Evolutionary conservation across 805 yeast genomes (phyloP).

Genomic region (Isabelozyma heimii): DNA sequence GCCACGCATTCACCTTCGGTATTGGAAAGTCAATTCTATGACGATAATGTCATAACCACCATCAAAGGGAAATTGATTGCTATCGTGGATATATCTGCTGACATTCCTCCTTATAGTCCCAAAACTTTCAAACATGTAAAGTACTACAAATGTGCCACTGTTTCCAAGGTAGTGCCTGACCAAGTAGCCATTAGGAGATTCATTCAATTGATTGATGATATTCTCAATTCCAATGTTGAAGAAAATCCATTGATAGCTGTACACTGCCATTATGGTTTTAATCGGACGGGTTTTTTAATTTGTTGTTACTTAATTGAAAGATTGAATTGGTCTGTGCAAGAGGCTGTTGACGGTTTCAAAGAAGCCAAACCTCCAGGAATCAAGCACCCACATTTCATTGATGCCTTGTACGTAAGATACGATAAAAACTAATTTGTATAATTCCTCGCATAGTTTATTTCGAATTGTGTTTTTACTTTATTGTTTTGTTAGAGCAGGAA

Average conservation of each 20-base stretch:
- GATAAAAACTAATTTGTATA: constrained; percentile 20
- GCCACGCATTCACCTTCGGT: constrained; percentile 53
- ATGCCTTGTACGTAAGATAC: constrained; percentile 67
- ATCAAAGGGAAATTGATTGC: constrained; percentile 46
- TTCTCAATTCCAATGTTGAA: constrained; percentile 23
- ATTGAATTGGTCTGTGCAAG: constrained; percentile 56
- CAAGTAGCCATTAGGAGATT: constrained; percentile 55
- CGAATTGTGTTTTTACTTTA: not conserved
- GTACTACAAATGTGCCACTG: constrained; percentile 74
- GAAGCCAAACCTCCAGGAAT: constrained; percentile 67
- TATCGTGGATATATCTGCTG: constrained; percentile 67
- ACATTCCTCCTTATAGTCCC: constrained; percentile 71
- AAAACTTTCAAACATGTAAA: constrained; percentile 47
- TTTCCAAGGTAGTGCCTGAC: constrained; percentile 74
- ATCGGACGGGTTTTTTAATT: constrained; percentile 72
- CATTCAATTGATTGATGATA: constrained; percentile 49
- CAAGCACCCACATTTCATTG: constrained; percentile 73
- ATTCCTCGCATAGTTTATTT: not conserved
- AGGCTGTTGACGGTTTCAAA: constrained; percentile 60
- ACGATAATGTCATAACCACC: constrained; percentile 2
- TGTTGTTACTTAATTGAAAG: constrained; percentile 66
- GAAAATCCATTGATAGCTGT: constrained; percentile 50
- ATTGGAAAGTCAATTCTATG: constrained; percentile 46
- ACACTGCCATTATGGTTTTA: constrained; percentile 82
- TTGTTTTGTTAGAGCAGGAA: not conserved